A percentile compares a stretch with the other conserved stretches of the same genome.
These are phyloP conservation scores for Trichoderma asperellum DNA, from an alignment of 2,329 filamentous ascomycete genomes.

Conservation along the genomic window DNA sequence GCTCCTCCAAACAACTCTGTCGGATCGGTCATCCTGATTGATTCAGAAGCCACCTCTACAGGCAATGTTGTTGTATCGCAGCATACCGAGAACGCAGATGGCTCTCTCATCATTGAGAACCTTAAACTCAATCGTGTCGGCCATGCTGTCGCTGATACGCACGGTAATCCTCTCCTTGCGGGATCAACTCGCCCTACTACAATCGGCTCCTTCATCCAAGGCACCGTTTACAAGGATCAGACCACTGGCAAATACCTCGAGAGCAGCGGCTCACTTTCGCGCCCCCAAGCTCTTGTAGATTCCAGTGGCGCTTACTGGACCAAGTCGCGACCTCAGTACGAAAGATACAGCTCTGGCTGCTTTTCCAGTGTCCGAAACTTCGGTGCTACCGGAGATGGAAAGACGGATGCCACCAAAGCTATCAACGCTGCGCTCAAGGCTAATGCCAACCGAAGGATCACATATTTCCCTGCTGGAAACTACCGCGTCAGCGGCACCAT, in stretches of 20 bases:
- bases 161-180: slow-evolving; percentile 16
- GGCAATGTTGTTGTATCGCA: slow-evolving; percentile 28
- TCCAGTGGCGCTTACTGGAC: slow-evolving; percentile 28
- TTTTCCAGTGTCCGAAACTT: slow-evolving; percentile 67
- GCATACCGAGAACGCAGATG: slow-evolving; percentile 29
- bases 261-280: slow-evolving; percentile 20
- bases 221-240: slow-evolving; percentile 26
- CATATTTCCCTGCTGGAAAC: slow-evolving; percentile 32
- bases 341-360: slow-evolving; percentile 27
- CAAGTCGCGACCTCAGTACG: slow-evolving; percentile 29
- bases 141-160: slow-evolving; percentile 19
- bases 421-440: slow-evolving; percentile 74
- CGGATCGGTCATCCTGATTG: slow-evolving; percentile 29
- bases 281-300: slow-evolving; percentile 27
- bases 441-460: slow-evolving; percentile 27
- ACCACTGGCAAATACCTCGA: slow-evolving; percentile 26
- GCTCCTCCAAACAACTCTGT: slow-evolving; percentile 27
- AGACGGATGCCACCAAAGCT: slow-evolving; percentile 78
- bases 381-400: slow-evolving; percentile 65
- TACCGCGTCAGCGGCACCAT: slow-evolving; percentile 45
- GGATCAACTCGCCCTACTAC: slow-evolving; percentile 18
- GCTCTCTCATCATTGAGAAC: slow-evolving; percentile 30
- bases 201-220: slow-evolving; percentile 26
- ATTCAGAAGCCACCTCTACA: slow-evolving; percentile 28
- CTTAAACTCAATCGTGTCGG: slow-evolving; percentile 22